These are phyloP conservation scores for Aspergillus aculeatus DNA, from an alignment of 2,329 filamentous ascomycete species.

Conservation along the genomic window DNA sequence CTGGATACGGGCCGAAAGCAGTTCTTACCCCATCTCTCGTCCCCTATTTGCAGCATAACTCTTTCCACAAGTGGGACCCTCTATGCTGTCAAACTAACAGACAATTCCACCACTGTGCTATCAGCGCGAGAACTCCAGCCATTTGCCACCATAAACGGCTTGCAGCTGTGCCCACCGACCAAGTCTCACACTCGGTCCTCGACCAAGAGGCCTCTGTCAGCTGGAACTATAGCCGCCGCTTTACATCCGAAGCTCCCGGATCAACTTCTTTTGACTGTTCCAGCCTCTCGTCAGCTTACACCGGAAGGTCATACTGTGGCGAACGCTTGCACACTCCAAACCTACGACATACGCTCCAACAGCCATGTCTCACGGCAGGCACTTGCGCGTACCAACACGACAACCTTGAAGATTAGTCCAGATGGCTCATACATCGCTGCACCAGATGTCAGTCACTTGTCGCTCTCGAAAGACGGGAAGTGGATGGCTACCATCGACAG, in stretches of 20 bases:
- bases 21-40: constrained; percentile 85
- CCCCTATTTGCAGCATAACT: constrained; percentile 78
- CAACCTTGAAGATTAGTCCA: constrained; percentile 72
- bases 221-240: constrained; percentile 53
- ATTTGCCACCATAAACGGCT: constrained; percentile 76
- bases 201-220: constrained; percentile 8
- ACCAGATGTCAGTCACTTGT: constrained; percentile 72
- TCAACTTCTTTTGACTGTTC: constrained; percentile 67
- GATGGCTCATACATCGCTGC: constrained; percentile 71
- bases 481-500: constrained; percentile 93
- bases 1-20: constrained; percentile 80
- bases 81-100: constrained; percentile 81
- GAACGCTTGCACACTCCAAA: constrained; percentile 66
- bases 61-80: constrained; percentile 76
- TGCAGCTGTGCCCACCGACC: constrained; percentile 59
- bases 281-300: constrained; percentile 48
- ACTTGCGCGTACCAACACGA: constrained; percentile 81
- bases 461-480: constrained; percentile 74
- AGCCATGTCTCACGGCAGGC: constrained; percentile 83
- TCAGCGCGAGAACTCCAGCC: constrained; percentile 88
- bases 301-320: constrained; percentile 43
- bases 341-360: constrained; percentile 77
- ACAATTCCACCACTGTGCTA: constrained; percentile 88
- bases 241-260: constrained; percentile 63
- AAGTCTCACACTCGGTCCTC: constrained; percentile 51